phyloP scores from a whole-genome alignment of 2,329 filamentous ascomycete species.

The Sporothrix dimorphospora region DNA sequence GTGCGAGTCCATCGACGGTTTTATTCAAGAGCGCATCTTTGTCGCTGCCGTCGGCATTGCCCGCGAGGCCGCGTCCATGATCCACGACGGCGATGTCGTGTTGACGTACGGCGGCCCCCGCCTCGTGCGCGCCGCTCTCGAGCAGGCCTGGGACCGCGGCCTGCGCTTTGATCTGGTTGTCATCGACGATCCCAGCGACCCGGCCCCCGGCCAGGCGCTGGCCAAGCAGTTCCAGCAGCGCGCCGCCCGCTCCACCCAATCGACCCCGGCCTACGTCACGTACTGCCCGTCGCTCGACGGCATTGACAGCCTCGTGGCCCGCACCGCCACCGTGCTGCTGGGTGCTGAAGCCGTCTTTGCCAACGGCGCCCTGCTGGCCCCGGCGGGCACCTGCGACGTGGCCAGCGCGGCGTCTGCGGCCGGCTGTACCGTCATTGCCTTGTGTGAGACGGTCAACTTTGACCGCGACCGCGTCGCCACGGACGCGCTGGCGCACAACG shows the following conservation, averaged over 20 bases:
- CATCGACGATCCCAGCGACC: slow-evolving; percentile 69
- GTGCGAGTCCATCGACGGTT: slow-evolving; percentile 80
- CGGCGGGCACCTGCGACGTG: slow-evolving; percentile 83
- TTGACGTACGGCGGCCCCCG: slow-evolving; percentile 86
- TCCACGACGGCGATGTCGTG: slow-evolving; percentile 78
- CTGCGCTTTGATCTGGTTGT: slow-evolving; percentile 82
- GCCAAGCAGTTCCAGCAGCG: slow-evolving; percentile 64
- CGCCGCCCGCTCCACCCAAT: slow-evolving; percentile 46
- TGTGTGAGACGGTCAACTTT: slow-evolving; percentile 95
- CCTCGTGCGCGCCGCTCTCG: slow-evolving; percentile 80
- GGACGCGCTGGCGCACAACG: slow-evolving; percentile 92
- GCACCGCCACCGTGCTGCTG: slow-evolving; percentile 72
- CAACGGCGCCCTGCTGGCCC: slow-evolving; percentile 87
- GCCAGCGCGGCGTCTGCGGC: slow-evolving; percentile 79
- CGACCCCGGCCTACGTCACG: slow-evolving; percentile 67
- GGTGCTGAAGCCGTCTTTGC: slow-evolving; percentile 95
- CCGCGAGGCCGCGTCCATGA: slow-evolving; percentile 72
- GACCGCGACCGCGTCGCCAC: slow-evolving; percentile 81
- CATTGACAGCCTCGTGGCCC: slow-evolving; percentile 71
- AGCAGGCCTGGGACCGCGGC: slow-evolving; percentile 70
- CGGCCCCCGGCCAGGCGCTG: slow-evolving; percentile 57
- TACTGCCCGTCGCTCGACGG: slow-evolving; percentile 80
- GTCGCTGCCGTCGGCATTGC: slow-evolving; percentile 87
- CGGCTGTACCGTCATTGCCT: slow-evolving; percentile 80
- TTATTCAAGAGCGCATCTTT: slow-evolving; percentile 87